Base-by-base conservation (phyloP, 1,284 basidiomycete genomes). In the Vanrija humicola region DNA sequence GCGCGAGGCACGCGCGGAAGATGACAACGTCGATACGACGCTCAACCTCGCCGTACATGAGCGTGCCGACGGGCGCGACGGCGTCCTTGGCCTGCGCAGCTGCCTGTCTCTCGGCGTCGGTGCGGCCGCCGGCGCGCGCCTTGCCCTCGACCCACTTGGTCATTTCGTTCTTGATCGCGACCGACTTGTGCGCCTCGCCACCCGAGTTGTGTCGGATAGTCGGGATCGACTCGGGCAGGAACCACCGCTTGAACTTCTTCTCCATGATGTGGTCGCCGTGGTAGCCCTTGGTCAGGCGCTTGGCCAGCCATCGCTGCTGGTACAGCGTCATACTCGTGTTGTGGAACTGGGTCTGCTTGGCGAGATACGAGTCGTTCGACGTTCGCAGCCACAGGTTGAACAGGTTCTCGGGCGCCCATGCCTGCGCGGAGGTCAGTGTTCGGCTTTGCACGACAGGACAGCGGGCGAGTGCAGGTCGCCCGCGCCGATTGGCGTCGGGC, bases 211-310 rank as follows among this genome's bases (percentile, higher is more conserved):
- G 15, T 6, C 46, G 86, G 51, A 96, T 89, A 64, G 90, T 88
- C 0, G 95, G 94, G 14, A 98, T 80, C 0, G 83, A 86, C 55
- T 84, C 81, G 10, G 95, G 95, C 21, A 98, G 83, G 75, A 92
- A 98, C 89, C 92, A 95, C 50, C 89, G 85, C 75, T 95, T 94
- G 83, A 98, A 98, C 42, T 86, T 85, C 68, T 87, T 89, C 79
- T 95, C 91, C 53, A 87, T 86, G 61, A 98, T 92, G 77, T 85
- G 89, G 81, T 98, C 94, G 40, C 94, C 94, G 73, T 98, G 95
- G 80, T 98, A 98, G 5, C 86, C 93, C 55, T 94, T 86, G 29
- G 92, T 83, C 59, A 94, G 84, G n/a, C 86, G 83, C 77, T 97
- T 98, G 16, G 90, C 84, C 23, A 81, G 81, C 90, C 92, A 98